Evolutionary conservation across 2,329 filamentous ascomycete genomes (phyloP).

Genomic region (Zymoseptoria passerinii): DNA sequence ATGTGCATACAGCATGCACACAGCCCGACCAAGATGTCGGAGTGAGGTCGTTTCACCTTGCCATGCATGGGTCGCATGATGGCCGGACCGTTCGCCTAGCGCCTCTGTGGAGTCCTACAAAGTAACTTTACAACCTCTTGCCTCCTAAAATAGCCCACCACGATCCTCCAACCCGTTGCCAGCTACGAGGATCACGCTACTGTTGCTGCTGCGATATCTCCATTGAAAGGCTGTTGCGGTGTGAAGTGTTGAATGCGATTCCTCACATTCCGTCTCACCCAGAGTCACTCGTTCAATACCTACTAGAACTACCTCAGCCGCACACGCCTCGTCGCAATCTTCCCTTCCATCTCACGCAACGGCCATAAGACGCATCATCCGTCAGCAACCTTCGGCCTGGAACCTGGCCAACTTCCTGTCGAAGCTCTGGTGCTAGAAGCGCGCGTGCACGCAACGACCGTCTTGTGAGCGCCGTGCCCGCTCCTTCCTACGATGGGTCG

Average conservation of each 20-base stretch:
- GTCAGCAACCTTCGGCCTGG: neutral
- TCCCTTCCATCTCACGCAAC: neutral
- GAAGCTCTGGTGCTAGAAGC: neutral
- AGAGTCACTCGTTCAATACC: neutral
- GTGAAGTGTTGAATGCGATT: neutral
- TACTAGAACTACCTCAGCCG: neutral
- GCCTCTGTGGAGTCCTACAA: neutral
- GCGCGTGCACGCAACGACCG: neutral
- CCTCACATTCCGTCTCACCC: neutral
- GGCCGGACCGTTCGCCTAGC: neutral
- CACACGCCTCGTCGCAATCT: neutral
- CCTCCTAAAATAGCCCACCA: neutral
- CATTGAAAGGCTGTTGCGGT: neutral
- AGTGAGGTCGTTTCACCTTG: neutral
- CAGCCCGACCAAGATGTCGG: neutral
- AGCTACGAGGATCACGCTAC: neutral
- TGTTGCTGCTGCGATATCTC: neutral
- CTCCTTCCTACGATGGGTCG: constrained; percentile 63
- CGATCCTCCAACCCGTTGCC: neutral
- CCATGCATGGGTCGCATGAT: neutral
- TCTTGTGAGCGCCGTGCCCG: neutral
- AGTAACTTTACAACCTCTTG: neutral
- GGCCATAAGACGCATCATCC: neutral
- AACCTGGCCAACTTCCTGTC: neutral
- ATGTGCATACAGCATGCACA: neutral